Conservation (phyloP, 345 rosid genomes). For the Raphanus sativus region DNA sequence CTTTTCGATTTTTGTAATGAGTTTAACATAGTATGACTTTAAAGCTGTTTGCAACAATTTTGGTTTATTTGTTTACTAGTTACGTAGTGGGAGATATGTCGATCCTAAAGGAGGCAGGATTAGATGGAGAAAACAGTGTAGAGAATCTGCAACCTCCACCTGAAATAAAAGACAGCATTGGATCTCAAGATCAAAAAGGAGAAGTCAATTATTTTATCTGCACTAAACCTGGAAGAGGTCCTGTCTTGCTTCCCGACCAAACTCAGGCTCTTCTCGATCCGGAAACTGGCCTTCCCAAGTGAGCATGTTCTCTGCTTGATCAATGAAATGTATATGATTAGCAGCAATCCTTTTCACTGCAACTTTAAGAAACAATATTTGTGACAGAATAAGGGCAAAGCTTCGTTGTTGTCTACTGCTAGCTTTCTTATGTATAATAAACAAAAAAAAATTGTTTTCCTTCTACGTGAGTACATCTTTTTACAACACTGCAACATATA, state of each 20-base stretch:
- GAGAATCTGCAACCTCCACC: conserved; percentile 42
- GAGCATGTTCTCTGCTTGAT: conserved; percentile 4
- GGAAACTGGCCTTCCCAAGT: conserved; percentile 71
- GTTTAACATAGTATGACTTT: not conserved
- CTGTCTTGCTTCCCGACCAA: conserved; percentile 62
- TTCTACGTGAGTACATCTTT: conserved; percentile 1
- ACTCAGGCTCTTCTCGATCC: conserved; percentile 66
- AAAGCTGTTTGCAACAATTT: not conserved
- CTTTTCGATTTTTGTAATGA: too few species aligned
- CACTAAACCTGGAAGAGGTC: conserved; percentile 86
- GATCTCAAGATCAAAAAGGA: conserved; percentile 60
- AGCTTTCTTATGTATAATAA: conserved; percentile 16
- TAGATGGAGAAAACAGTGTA: conserved; percentile 46
- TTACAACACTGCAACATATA: not conserved
- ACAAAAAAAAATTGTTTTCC: conserved; percentile 1
- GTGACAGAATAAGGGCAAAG: conserved; percentile 18
- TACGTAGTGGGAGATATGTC: conserved; percentile 80
- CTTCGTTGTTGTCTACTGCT: conserved; percentile 24
- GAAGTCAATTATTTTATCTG: conserved; percentile 85
- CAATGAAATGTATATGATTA: not conserved
- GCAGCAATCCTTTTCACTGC: conserved; percentile 22
- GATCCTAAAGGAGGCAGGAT: conserved; percentile 78
- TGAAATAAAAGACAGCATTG: conserved; percentile 49
- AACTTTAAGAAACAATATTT: conserved; percentile 12
- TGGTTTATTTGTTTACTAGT: conserved; percentile 39